phyloP scores from a whole-genome alignment of 495 filamentous ascomycete genomes.

The Lasiosphaeria ovina region DNA sequence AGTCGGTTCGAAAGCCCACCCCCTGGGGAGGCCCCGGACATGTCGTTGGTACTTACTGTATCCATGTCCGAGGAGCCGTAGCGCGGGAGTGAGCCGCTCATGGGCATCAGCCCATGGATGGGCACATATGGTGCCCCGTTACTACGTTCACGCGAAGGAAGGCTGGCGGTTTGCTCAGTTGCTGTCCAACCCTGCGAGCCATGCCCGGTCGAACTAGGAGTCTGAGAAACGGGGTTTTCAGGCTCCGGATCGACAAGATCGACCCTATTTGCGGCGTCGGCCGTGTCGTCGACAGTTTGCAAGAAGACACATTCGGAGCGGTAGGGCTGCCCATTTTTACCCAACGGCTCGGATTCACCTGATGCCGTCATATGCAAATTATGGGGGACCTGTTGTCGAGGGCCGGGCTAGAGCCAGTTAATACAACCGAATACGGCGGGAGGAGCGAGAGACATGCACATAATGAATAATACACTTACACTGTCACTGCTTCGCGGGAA shows the following conservation, averaged over 20 bases:
- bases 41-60: slow-evolving; percentile 33
- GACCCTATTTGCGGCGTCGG: slow-evolving; percentile 26
- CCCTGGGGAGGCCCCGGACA: slow-evolving; percentile 37
- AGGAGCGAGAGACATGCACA: not conserved
- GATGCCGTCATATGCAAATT: not conserved
- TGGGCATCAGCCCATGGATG: slow-evolving; percentile 30
- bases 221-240: slow-evolving; percentile 18
- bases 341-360: not conserved
- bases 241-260: slow-evolving; percentile 32
- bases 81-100: slow-evolving; percentile 24
- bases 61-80: slow-evolving; percentile 21
- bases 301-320: slow-evolving; percentile 35
- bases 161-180: slow-evolving; percentile 29
- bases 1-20: slow-evolving; percentile 43
- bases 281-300: slow-evolving; percentile 32
- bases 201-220: slow-evolving; percentile 22
- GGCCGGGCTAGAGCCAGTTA: slow-evolving; percentile 12
- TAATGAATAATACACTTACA: slow-evolving; percentile 33
- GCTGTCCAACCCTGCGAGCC: slow-evolving; percentile 26
- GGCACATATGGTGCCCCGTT: slow-evolving; percentile 25
- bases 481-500: slow-evolving; percentile 51
- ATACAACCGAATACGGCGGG: not conserved
- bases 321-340: slow-evolving; percentile 17
- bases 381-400: slow-evolving; percentile 6
- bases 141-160: slow-evolving; percentile 35